Conservation (phyloP, 768 basidiomycete species). For the Leccinum pellstonianum region DNA sequence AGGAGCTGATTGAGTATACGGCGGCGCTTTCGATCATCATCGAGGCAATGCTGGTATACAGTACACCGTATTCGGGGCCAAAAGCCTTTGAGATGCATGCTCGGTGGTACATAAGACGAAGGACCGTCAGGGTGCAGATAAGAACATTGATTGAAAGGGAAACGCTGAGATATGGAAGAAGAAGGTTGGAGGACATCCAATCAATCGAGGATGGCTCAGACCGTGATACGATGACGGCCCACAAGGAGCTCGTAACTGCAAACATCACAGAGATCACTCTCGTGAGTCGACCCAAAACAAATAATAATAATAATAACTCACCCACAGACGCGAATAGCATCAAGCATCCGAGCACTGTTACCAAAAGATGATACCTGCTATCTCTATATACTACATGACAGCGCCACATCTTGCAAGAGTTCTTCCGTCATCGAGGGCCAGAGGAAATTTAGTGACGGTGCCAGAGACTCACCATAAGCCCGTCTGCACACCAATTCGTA, state of each 20-base stretch:
- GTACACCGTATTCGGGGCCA: constrained; percentile 1
- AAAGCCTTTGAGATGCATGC: too few relatives aligned
- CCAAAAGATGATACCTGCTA: constrained; percentile 17
- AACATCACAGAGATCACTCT: not conserved
- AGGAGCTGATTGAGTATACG: constrained; percentile 31
- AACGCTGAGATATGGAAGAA: not conserved
- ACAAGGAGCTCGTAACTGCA: constrained; percentile 30
- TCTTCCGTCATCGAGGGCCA: not conserved
- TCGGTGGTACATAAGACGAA: too few relatives aligned
- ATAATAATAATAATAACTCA: constrained; percentile 1
- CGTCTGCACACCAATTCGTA: constrained; percentile 32
- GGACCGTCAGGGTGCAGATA: too few relatives aligned
- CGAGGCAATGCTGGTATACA: constrained; percentile 33
- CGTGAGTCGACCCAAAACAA: not conserved
- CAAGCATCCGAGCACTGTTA: constrained; percentile 17
- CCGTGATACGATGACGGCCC: constrained; percentile 28
- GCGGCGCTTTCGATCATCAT: constrained; percentile 36
- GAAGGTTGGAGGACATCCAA: constrained; percentile 33
- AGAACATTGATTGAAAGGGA: too few relatives aligned
- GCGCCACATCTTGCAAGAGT: constrained; percentile 30
- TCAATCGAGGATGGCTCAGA: constrained; percentile 17
- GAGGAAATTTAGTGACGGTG: not conserved
- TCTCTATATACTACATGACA: constrained; percentile 33
- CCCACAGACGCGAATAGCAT: constrained; percentile 29
- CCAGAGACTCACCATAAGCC: constrained; percentile 26